Conservation (phyloP, 1,284 basidiomycete genomes). For the Gymnopus androsaceus region DNA sequence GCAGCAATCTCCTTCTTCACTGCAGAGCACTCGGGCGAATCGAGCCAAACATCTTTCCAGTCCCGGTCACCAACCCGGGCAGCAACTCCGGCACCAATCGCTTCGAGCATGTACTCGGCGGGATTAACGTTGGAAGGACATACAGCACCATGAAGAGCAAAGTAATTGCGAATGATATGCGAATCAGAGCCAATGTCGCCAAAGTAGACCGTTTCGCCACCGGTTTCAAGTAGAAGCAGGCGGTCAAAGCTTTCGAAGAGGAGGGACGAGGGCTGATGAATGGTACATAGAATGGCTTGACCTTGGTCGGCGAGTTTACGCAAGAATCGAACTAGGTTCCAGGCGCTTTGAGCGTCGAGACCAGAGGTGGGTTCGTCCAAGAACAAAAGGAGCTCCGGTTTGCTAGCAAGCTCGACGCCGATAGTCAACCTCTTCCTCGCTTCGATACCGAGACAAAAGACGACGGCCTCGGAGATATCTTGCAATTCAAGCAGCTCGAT, state of each 20-base stretch:
- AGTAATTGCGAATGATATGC: conserved; percentile 64
- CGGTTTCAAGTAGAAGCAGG: conserved; percentile 62
- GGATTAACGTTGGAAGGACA: conserved; percentile 66
- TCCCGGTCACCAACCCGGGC: conserved; percentile 67
- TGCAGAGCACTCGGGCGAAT: conserved; percentile 47
- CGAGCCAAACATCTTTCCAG: conserved; percentile 78
- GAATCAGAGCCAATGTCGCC: conserved; percentile 77
- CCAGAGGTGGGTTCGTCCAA: conserved; percentile 66
- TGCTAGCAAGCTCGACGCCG: conserved; percentile 85
- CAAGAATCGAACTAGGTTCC: conserved; percentile 65
- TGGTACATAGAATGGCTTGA: conserved; percentile 76
- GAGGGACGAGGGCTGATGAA: conserved; percentile 74
- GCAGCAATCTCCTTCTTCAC: conserved; percentile 43
- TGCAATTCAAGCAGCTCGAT: conserved; percentile 72
- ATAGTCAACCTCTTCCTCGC: conserved; percentile 87
- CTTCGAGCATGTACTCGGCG: conserved; percentile 66
- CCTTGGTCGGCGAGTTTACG: conserved; percentile 84
- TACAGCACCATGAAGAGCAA: conserved; percentile 62
- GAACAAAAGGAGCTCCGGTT: conserved; percentile 82
- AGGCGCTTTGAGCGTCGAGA: conserved; percentile 65
- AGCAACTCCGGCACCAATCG: conserved; percentile 75
- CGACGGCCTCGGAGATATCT: conserved; percentile 63
- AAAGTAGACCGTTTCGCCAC: conserved; percentile 78
- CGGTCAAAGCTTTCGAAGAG: conserved; percentile 80
- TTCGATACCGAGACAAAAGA: conserved; percentile 69